Percentiles rank a stretch among this genome's conserved stretches.
phyloP scores from a whole-genome alignment of 495 filamentous ascomycete genomes.

The Hyaloscypha finlandica region DNA sequence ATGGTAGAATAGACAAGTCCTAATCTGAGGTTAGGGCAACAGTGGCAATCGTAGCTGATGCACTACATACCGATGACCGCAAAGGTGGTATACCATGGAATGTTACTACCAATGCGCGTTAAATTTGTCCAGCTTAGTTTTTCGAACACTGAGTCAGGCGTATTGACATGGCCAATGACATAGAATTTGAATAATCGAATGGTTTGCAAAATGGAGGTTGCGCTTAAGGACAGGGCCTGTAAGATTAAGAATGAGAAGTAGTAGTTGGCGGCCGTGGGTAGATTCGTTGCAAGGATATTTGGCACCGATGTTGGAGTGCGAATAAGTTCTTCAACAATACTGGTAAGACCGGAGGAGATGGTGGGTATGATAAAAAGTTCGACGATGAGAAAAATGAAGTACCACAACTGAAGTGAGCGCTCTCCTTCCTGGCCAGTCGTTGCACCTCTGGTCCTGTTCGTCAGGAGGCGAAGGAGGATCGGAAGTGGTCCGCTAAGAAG shows the following conservation, averaged over 20 bases:
- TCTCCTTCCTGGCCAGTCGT: constrained; percentile 23
- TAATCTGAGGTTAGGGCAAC: constrained; percentile 13
- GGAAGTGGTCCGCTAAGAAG: constrained; percentile 23
- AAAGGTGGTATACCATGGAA: constrained; percentile 26
- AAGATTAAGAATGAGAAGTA: constrained; percentile 92
- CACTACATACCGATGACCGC: constrained; percentile 19
- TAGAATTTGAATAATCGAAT: constrained; percentile 24
- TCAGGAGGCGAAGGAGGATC: constrained; percentile 22
- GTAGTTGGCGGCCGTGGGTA: constrained; percentile 85
- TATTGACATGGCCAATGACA: constrained; percentile 23
- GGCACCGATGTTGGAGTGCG: constrained; percentile 59
- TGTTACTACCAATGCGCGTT: constrained; percentile 21
- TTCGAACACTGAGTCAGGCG: constrained; percentile 22
- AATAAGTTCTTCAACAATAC: constrained; percentile 61
- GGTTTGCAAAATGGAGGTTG: constrained; percentile 22
- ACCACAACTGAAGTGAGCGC: constrained; percentile 68
- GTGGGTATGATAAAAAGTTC: constrained; percentile 92
- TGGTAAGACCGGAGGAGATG: constrained; percentile 70
- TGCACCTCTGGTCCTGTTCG: constrained; percentile 20
- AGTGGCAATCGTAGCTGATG: constrained; percentile 6
- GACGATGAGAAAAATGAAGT: constrained; percentile 90
- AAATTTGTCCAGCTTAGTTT: constrained; percentile 25
- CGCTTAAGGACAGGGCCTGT: constrained; percentile 70
- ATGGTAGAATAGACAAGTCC: constrained; percentile 69
- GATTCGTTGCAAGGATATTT: constrained; percentile 66